These are phyloP conservation scores for Chaetomiaceae sp. DNA, from an alignment of 2,329 filamentous ascomycete genomes.

Conservation along the genomic window DNA sequence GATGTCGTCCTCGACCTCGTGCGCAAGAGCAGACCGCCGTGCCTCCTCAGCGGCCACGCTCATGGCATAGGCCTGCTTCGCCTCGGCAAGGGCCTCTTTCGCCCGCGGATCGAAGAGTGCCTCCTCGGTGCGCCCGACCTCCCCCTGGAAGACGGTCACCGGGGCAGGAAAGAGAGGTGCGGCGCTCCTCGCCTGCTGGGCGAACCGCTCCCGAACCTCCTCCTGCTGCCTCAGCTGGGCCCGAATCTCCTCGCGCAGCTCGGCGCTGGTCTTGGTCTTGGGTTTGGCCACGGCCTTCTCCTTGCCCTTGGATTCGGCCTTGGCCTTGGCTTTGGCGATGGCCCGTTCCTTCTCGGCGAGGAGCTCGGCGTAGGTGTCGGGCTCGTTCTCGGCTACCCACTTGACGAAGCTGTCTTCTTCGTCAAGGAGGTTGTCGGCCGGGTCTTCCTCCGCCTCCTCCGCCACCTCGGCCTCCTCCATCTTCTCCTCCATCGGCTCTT, in stretches of 20 bases:
- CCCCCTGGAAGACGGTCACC: background rate
- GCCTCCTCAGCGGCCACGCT: background rate
- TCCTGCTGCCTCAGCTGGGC: background rate
- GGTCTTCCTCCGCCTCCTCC: background rate
- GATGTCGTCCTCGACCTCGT: background rate
- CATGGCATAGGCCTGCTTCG: background rate
- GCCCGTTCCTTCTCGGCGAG: background rate
- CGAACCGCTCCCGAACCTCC: background rate
- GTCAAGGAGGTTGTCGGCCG: background rate
- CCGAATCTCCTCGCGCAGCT: background rate
- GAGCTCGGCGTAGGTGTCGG: background rate
- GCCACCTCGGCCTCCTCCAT: background rate
- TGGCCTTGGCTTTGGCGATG: background rate
- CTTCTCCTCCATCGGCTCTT: background rate
- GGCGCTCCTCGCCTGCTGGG: background rate
- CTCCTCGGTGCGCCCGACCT: background rate
- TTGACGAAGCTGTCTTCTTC: background rate
- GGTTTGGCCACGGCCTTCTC: background rate
- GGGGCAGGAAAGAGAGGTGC: background rate
- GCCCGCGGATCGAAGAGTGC: background rate
- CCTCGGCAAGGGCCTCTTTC: background rate
- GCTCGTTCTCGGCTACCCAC: background rate
- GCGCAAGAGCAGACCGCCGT: background rate
- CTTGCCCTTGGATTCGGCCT: slow-evolving; percentile 1
- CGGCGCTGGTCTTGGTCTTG: background rate